Conservation (phyloP, 2,329 filamentous ascomycete genomes). For the Cytospora leucostoma region DNA sequence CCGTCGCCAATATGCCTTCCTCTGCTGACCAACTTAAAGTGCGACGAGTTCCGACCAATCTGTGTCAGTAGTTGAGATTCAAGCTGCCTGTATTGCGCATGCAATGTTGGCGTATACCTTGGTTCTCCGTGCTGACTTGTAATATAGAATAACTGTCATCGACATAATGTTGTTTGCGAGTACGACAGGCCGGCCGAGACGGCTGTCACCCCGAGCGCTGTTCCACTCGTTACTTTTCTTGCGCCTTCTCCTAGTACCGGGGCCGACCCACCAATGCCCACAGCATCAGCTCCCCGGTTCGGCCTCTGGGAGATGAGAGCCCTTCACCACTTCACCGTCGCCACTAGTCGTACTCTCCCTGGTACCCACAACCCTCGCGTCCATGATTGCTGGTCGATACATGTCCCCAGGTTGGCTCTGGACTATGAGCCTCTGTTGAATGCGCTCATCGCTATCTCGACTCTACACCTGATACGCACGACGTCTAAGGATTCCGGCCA, state of each 20-base stretch:
- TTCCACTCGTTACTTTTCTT: background rate
- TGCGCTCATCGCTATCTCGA: conserved; percentile 31
- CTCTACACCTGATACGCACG: conserved; percentile 29
- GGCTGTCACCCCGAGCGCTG: background rate
- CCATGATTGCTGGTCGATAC: conserved; percentile 29
- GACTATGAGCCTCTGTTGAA: conserved; percentile 32
- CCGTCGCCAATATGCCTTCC: background rate
- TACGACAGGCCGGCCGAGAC: conserved; percentile 10
- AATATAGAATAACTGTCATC: conserved; percentile 21
- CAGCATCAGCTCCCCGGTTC: background rate
- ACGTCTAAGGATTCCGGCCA: conserved; percentile 10
- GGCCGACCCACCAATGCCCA: background rate
- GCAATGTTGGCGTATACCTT: background rate
- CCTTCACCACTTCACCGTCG: conserved; percentile 30
- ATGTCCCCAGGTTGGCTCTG: conserved; percentile 30
- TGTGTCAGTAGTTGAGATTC: background rate
- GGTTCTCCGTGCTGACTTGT: conserved; percentile 30
- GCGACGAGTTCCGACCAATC: background rate
- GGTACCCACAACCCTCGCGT: conserved; percentile 28
- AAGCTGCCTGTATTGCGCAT: background rate
- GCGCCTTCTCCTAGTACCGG: background rate
- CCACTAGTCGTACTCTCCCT: conserved; percentile 29
- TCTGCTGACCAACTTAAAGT: background rate
- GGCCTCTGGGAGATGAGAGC: conserved; percentile 32
- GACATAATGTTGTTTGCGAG: conserved; percentile 17